phyloP scores from a whole-genome alignment of 2,329 filamentous ascomycete species.

The Penicillium nordicum region DNA sequence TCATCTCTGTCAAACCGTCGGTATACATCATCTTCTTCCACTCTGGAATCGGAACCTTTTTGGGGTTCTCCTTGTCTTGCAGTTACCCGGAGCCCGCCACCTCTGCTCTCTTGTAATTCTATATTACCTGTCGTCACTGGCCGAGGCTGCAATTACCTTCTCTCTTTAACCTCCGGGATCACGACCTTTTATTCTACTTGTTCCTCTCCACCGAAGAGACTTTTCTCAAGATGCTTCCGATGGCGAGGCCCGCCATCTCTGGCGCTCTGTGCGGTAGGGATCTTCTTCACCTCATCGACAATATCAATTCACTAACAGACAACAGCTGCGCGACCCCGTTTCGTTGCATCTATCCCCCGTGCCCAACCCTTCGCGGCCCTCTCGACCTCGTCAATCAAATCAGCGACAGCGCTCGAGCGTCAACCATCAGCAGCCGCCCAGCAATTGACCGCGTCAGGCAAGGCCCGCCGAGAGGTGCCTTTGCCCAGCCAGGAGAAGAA shows the following conservation, averaged over 20 bases:
- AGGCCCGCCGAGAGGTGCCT: conserved; percentile 47
- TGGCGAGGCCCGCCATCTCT: conserved; percentile 26
- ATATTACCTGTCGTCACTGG: conserved; percentile 7
- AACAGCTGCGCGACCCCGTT: conserved; percentile 28
- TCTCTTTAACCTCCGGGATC: neutral
- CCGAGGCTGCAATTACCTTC: neutral
- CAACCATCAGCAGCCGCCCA: conserved; percentile 31
- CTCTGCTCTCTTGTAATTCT: conserved; percentile 4
- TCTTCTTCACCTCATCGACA: neutral
- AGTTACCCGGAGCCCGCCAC: conserved; percentile 20
- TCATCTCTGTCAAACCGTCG: conserved; percentile 8
- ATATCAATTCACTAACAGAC: conserved; percentile 20
- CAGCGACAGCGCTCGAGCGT: conserved; percentile 42
- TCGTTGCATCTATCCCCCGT: conserved; percentile 32
- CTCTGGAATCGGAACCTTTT: conserved; percentile 11
- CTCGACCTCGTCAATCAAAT: conserved; percentile 43
- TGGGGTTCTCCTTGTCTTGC: conserved; percentile 23
- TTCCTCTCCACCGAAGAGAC: neutral
- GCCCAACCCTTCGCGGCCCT: conserved; percentile 38
- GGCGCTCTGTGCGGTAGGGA: conserved; percentile 29
- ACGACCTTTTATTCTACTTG: conserved; percentile 1
- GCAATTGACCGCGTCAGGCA: conserved; percentile 42
- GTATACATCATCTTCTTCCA: conserved; percentile 17
- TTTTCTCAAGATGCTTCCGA: conserved; percentile 25
- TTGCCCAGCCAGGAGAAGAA: conserved; percentile 50